Evolutionary conservation across 352 stramenopile genomes (phyloP), one percentile per base, ranked within the genome.

Genomic region (Elongisporangium prolatum): DNA sequence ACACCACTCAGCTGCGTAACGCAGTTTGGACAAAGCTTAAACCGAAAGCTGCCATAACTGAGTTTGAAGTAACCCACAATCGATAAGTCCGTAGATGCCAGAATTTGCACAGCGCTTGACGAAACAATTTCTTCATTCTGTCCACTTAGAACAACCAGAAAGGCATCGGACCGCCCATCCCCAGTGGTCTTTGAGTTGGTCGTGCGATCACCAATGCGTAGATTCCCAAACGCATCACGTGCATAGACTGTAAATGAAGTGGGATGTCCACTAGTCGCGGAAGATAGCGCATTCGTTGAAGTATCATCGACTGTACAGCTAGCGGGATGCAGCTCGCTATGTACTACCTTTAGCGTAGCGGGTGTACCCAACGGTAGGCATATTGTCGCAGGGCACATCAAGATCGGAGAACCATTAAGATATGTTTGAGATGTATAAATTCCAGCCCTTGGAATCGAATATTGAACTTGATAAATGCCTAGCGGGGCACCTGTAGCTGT

Each of bases 151-250:
- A 80, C 88, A 5, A 97, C 84, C 2, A 98, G 57, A 70, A 99
- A 98, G 14, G 79, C 86, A 59, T 98, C 96, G 1, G 88, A 97
- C 53, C 71, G 75, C 18, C 93, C 81, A 54, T 97, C 88, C 6
- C 87, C 89, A 22, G 73, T 94, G 3, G 68, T 66, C n/a, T 70
- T 62, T 5, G 84, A 92, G 61, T 89, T 74, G 0, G 72, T 84
- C 14, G 75, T 96, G 61, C 67, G 80, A 62, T 73, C 86, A 0
- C 84, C 86, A 20, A 68, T 80, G 38, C 95, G 77, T 44, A 97
- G 57, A 56, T 99, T 99, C 4, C 91, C 91, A 68, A 98, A 98
- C 6, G 84, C 86, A 61, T 99, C 96, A 1, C 92, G 73, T 2
- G 95, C 83, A 49, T 91, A 77, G 16, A 99, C 73, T 2, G 54